A percentile compares a stretch with the other conserved stretches of the same genome.
These are phyloP conservation scores for Botrytis aclada DNA, from an alignment of 2,329 filamentous ascomycete genomes.

Conservation along the genomic window DNA sequence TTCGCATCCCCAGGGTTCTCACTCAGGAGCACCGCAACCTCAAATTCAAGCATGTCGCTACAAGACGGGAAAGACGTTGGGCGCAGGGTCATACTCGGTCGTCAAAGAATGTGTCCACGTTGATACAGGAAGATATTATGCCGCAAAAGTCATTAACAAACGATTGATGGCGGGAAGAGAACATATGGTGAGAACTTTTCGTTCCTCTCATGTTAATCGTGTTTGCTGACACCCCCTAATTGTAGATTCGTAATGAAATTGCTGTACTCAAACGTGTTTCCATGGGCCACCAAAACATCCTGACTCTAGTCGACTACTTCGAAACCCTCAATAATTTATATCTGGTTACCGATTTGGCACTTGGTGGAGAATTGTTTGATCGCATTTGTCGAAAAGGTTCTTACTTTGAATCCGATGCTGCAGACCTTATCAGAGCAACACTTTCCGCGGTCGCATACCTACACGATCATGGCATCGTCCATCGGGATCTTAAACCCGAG, in stretches of 20 bases:
- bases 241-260: slow-evolving; percentile 94
- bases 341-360: slow-evolving; percentile 91
- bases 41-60: slow-evolving; percentile 88
- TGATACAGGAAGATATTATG: slow-evolving; percentile 96
- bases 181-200: slow-evolving; percentile 72
- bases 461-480: slow-evolving; percentile 97
- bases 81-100: slow-evolving; percentile 94
- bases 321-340: slow-evolving; percentile 99
- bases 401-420: slow-evolving; percentile 96
- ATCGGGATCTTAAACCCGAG: slow-evolving; percentile 96
- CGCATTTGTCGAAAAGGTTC: slow-evolving; percentile 98
- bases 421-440: slow-evolving; percentile 89
- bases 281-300: slow-evolving; percentile 97
- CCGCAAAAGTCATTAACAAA: slow-evolving; percentile 99
- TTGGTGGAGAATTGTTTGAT: slow-evolving; percentile 96
- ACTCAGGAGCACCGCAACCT: slow-evolving; percentile 26
- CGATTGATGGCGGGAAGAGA: slow-evolving; percentile 94
- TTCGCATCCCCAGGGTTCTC: slow-evolving; percentile 4
- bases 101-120: slow-evolving; percentile 99
- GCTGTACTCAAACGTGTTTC: slow-evolving; percentile 97
- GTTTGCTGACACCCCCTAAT: not conserved
- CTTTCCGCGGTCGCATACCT: slow-evolving; percentile 97
- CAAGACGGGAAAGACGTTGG: slow-evolving; percentile 97
- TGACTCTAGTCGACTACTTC: slow-evolving; percentile 98
- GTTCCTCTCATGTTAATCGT: not conserved